Evolutionary conservation across 2,329 filamentous ascomycete genomes (phyloP).

Genomic region (Teratosphaeria viscida): DNA sequence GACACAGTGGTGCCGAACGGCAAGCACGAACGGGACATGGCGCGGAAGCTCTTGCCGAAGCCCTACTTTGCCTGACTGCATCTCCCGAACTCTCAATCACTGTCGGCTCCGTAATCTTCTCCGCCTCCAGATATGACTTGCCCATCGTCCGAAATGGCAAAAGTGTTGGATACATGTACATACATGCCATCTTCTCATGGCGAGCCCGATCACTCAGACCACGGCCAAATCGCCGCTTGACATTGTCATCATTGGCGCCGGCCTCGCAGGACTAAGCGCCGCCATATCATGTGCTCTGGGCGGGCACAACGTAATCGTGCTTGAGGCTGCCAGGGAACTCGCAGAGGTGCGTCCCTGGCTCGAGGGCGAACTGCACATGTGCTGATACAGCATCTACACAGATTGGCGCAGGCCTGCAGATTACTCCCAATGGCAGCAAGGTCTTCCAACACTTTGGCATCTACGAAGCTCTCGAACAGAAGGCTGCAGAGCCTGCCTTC

Average conservation of each 20-base stretch:
- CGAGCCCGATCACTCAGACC: constrained; percentile 1
- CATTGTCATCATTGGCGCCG: constrained; percentile 26
- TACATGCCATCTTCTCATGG: constrained; percentile 1
- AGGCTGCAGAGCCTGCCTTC: constrained; percentile 35
- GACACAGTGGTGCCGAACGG: neutral
- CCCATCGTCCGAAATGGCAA: neutral
- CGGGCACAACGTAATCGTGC: constrained; percentile 23
- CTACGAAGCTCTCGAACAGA: constrained; percentile 30
- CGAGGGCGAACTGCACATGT: neutral
- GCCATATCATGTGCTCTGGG: constrained; percentile 24
- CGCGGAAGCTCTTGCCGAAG: neutral
- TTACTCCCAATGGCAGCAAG: constrained; percentile 33
- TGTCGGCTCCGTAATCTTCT: neutral
- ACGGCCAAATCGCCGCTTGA: constrained; percentile 13
- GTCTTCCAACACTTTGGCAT: constrained; percentile 42
- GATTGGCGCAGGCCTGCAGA: constrained; percentile 45
- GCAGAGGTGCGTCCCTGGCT: constrained; percentile 26
- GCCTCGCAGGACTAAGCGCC: constrained; percentile 23
- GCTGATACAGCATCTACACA: constrained; percentile 11
- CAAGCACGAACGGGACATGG: neutral
- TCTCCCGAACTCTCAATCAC: neutral
- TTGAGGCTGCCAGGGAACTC: constrained; percentile 28
- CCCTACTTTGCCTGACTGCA: neutral
- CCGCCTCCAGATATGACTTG: neutral
- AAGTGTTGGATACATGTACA: neutral